Base-by-base conservation (phyloP, 2,329 filamentous ascomycete genomes). In the Cytospora schulzeri region DNA sequence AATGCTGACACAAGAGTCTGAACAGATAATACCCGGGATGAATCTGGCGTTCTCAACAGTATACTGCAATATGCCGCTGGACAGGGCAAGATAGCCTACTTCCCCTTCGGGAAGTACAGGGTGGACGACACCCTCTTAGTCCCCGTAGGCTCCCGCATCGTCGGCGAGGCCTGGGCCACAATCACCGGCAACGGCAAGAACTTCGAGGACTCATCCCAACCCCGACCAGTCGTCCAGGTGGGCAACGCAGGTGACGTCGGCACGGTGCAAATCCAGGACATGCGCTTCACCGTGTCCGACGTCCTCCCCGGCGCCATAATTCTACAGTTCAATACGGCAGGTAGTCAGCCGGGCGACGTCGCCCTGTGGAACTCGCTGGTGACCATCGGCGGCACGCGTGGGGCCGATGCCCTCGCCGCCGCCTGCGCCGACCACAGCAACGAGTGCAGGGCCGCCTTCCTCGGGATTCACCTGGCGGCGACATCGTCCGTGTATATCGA, bases 201-300 rank as follows among this genome's bases (percentile, higher is more conserved):
- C 67, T 87, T 85, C 75, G 77, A 80, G 59, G 77, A 85, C 70
- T 76, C 79, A 11, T 74, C 74, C 52, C 80, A 79, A 54, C 87
- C 88, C 0, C 75, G 81, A 45, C 81, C 85, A 1, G 84, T 90
- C 1, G 79, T 90, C 2, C 77, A 82, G 59, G 80, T 90, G 19
- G 88, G 87, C 33, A 79, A 79, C 17, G 71, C 78, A 2, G 86
- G 87, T 5, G 84, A 90, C 26, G 76, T 77, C 9, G 89, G 89
- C 15, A 76, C 73, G 1, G 80, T 89, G 8, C 87, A 91, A 71
- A 85, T 86, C 77, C 83, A 83, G 3, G 88, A 91, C 69, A 84
- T 89, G 75, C 81, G 90, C 50, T 80, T 91, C 53, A 83, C 83
- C 66, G 88, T 87, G 2, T 79, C 81, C 65, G 87, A 88, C 7